Evolutionary conservation across 805 yeast species (phyloP), one percentile per base, ranked within the genome.

Genomic region (Ogataea saltuana): DNA sequence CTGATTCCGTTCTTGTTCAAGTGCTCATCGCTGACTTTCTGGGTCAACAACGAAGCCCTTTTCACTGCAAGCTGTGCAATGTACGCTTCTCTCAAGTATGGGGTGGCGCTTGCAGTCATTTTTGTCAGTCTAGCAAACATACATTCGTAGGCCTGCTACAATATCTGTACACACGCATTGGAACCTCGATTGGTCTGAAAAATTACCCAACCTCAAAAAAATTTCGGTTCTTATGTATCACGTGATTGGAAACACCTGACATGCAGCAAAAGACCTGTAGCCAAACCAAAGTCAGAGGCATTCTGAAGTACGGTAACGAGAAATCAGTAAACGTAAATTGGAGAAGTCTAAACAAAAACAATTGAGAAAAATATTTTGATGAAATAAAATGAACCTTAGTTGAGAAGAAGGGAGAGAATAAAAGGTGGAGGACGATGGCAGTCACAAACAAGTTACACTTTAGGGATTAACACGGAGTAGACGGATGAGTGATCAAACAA

Each of bases 21-120:
- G 54, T 74, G 83, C 59, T 68, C 74, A 21, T 67, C 83, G 63
- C 78, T 81, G 47, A 78, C 78, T 56, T 71, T 70, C 56, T 78
- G 76, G 17, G 97, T 88, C 44, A 91, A 71, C 15, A 76, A 58
- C 2, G 95, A 79, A 1, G 99, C 98, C 58, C 93, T 76, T 55
- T 81, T 86, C 17, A 93, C 97, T 0, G 98, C 98, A 56, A 86
- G 70, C 34, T 90, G 82, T 16, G 98, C 99, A 34, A 91, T 76
- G 43, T 74, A 69, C 18, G 84, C 74, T 65, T 91, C 99, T 59
- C 69, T 77, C 32, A 73, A 72, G 61, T 79, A 86, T 11, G 69
- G 48, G 28, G 37, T 41, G 29, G 42, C 35, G 10, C 15, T 33
- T 22, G 33, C 16, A 27, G 39, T 21, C 33, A 33, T 34, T 19